Percentiles rank a stretch among this genome's conserved stretches.
These are phyloP conservation scores for Pugionium dolabratum DNA, from an alignment of 345 rosid species.

Conservation along the genomic window DNA sequence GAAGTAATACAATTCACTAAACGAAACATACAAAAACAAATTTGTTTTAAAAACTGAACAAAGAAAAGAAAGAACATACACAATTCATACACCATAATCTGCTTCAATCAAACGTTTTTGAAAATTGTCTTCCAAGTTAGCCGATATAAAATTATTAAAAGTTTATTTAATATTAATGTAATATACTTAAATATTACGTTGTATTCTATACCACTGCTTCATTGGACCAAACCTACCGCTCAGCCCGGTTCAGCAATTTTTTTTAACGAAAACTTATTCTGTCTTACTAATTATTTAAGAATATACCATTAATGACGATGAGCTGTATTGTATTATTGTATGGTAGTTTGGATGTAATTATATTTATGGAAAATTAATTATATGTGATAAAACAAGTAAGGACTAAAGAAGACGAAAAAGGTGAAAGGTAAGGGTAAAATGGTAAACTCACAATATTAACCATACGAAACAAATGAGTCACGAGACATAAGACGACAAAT, in stretches of 20 bases:
- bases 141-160: no score
- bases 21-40: no score
- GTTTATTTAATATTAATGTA: no score
- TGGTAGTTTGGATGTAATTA: background rate
- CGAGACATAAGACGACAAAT: constrained; percentile 36
- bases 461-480: constrained; percentile 36
- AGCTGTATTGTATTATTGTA: background rate
- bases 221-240: background rate
- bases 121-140: no score
- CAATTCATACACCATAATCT: no score
- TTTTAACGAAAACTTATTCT: background rate
- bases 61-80: no score
- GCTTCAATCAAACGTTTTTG: no score
- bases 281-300: background rate
- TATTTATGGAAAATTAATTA: background rate
- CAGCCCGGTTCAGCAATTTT: background rate
- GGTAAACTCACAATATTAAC: constrained; percentile 7
- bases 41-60: no score
- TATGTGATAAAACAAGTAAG: constrained; percentile 1
- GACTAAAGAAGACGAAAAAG: background rate
- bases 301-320: background rate
- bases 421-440: background rate
- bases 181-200: no score
- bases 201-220: background rate
- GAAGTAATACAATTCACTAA: no score